These are phyloP conservation scores for Sanghuangporus weigelae DNA, from an alignment of 1,284 basidiomycete species.

Conservation along the genomic window DNA sequence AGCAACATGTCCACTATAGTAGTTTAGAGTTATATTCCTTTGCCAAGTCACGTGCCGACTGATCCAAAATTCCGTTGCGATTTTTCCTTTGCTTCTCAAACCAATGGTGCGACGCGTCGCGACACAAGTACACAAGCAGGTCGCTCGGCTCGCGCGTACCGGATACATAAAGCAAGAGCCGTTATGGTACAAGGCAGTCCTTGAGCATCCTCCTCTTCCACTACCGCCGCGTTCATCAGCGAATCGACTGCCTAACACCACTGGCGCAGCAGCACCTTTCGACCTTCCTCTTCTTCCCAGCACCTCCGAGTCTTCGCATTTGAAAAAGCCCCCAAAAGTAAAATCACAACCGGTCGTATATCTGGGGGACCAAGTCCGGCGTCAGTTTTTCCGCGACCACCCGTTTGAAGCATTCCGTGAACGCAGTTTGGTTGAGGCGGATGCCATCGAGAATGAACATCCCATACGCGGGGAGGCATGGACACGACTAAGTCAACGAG, in stretches of 20 bases:
- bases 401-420: constrained; percentile 93
- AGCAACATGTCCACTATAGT: not conserved
- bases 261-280: constrained; percentile 31
- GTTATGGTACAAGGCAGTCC: constrained; percentile 82
- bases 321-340: constrained; percentile 38
- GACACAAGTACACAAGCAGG: constrained; percentile 84
- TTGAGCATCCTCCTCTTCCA: constrained; percentile 83
- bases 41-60: constrained; percentile 4
- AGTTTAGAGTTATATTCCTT: not conserved
- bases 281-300: constrained; percentile 34
- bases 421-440: constrained; percentile 70
- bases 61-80: not conserved
- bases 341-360: constrained; percentile 69
- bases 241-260: constrained; percentile 29
- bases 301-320: constrained; percentile 21
- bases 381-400: constrained; percentile 93
- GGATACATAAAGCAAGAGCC: constrained; percentile 69
- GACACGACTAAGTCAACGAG: constrained; percentile 75
- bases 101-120: constrained; percentile 83
- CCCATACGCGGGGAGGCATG: constrained; percentile 59
- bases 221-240: constrained; percentile 73
- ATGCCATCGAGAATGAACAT: constrained; percentile 49
- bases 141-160: constrained; percentile 77
- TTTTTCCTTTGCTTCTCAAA: not conserved
- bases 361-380: constrained; percentile 80